Evolutionary conservation across 73 alveolate species (phyloP).

Genomic region (Tetrahymena elliotti): DNA sequence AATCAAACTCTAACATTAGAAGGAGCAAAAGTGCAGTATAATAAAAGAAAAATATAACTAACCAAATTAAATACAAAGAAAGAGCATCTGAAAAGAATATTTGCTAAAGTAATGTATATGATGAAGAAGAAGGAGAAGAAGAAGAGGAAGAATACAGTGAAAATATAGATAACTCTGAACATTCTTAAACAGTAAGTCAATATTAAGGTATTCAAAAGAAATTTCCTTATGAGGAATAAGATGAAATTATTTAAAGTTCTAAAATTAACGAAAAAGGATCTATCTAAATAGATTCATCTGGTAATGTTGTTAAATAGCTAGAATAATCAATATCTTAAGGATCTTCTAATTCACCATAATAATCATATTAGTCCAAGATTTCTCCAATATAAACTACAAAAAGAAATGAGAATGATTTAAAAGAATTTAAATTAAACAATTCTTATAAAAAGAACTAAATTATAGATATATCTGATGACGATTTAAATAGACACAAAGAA

Average conservation of each 20-base stretch:
- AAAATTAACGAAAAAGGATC: background rate
- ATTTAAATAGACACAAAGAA: background rate
- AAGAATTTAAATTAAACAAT: background rate
- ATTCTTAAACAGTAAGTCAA: background rate
- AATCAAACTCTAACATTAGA: background rate
- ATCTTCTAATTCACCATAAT: background rate
- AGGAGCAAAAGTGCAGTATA: background rate
- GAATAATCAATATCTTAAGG: background rate
- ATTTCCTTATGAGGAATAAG: background rate
- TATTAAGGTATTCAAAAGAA: background rate
- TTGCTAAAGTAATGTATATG: background rate
- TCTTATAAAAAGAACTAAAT: background rate
- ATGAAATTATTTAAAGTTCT: background rate
- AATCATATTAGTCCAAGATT: background rate
- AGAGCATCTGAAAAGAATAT: background rate
- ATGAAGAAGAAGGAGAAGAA: background rate
- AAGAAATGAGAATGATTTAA: background rate
- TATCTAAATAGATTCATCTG: background rate
- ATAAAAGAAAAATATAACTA: background rate
- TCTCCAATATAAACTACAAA: background rate
- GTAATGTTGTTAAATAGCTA: background rate
- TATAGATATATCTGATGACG: background rate
- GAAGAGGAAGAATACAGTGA: background rate
- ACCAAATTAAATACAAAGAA: background rate
- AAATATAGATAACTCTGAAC: background rate